A percentile compares a stretch with the other conserved stretches of the same genome.
Evolutionary conservation across 1,284 basidiomycete genomes (phyloP).

Genomic region (Papiliotrema nemorosa): DNA sequence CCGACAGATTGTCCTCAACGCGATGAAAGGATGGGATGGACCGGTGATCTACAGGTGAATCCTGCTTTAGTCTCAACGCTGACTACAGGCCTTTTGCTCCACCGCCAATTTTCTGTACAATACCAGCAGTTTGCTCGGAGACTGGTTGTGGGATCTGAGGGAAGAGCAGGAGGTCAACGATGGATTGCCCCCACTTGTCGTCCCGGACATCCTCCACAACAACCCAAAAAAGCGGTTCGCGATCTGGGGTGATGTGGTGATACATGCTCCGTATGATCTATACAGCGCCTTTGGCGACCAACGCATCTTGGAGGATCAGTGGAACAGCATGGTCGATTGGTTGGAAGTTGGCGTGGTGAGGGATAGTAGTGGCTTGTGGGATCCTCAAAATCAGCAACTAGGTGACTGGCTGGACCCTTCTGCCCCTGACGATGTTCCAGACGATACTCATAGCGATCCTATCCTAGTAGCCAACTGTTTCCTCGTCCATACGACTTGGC

Average conservation of each 20-base stretch:
- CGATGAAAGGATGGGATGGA: constrained; percentile 21
- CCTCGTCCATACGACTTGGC: constrained; percentile 16
- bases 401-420: constrained; percentile 27
- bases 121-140: constrained; percentile 18
- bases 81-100: too few relatives aligned
- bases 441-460: constrained; percentile 14
- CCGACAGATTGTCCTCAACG: constrained; percentile 40
- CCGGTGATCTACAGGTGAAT: constrained; percentile 22
- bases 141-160: constrained; percentile 31
- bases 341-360: constrained; percentile 25
- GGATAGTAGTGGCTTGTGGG: constrained; percentile 17
- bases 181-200: constrained; percentile 23
- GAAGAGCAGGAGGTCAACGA: constrained; percentile 28
- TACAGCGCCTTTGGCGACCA: constrained; percentile 24
- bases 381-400: constrained; percentile 14
- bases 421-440: constrained; percentile 16
- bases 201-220: constrained; percentile 27
- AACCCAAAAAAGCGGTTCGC: constrained; percentile 12
- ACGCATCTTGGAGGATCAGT: constrained; percentile 22
- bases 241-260: constrained; percentile 31
- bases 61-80: too few relatives aligned
- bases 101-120: constrained; percentile 33
- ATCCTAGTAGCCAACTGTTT: constrained; percentile 27
- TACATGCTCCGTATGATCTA: constrained; percentile 26
- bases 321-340: constrained; percentile 27